Conservation (phyloP, 148 eudicot species). For the Cornus controversa region DNA sequence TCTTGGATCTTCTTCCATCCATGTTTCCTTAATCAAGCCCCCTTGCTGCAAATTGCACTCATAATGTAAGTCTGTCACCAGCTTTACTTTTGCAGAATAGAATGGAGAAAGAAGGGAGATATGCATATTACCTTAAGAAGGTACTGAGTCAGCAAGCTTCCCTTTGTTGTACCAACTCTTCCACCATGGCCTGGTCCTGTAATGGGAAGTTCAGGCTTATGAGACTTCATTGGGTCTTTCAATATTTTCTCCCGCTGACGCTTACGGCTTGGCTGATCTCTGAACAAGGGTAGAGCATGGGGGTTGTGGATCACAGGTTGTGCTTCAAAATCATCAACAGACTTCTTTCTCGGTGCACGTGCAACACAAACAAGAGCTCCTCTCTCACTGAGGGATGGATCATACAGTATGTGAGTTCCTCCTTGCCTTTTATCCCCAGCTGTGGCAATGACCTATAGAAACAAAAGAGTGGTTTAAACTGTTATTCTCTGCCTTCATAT, state of each 20-base stretch:
- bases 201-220: slow-evolving; percentile 91
- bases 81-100: neutral
- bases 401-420: slow-evolving; percentile 88
- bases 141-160: slow-evolving; percentile 93
- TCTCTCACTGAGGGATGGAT: slow-evolving; percentile 88
- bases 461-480: slow-evolving; percentile 1
- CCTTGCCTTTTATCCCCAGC: slow-evolving; percentile 88
- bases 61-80: slow-evolving; percentile 5
- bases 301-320: slow-evolving; percentile 93
- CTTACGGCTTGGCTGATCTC: slow-evolving; percentile 96
- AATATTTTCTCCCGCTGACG: slow-evolving; percentile 88
- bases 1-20: slow-evolving; percentile 99
- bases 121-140: slow-evolving; percentile 76
- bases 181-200: slow-evolving; percentile 97
- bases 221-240: slow-evolving; percentile 91
- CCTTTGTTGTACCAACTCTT: slow-evolving; percentile 86
- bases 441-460: slow-evolving; percentile 68
- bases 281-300: slow-evolving; percentile 90
- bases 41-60: slow-evolving; percentile 70
- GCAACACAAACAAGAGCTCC: slow-evolving; percentile 98
- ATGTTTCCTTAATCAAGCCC: slow-evolving; percentile 91
- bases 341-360: slow-evolving; percentile 92
- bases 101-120: neutral
- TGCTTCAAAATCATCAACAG: slow-evolving; percentile 78
- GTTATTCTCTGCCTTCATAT: neutral